Evolutionary conservation across 2,329 filamentous ascomycete species (phyloP).

Genomic region (Domatiomyces globalis): DNA sequence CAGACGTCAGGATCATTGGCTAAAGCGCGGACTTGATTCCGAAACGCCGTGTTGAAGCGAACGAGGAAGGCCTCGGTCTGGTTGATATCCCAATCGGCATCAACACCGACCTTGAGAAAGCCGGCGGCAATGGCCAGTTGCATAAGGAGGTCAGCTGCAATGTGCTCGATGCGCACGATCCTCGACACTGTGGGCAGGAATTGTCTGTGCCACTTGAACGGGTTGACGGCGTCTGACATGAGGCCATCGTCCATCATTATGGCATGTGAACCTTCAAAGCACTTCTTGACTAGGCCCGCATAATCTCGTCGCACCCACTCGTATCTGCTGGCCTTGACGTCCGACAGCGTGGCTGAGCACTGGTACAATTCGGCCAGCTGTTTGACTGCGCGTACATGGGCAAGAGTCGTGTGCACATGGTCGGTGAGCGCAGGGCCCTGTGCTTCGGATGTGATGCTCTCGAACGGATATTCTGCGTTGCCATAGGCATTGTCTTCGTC

Average conservation of each 20-base stretch:
- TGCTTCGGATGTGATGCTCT: slow-evolving; percentile 59
- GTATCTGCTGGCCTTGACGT: slow-evolving; percentile 37
- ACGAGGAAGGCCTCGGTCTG: slow-evolving; percentile 18
- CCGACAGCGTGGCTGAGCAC: slow-evolving; percentile 49
- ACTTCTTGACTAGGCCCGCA: slow-evolving; percentile 46
- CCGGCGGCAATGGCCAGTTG: slow-evolving; percentile 29
- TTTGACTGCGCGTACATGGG: slow-evolving; percentile 55
- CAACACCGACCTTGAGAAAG: slow-evolving; percentile 27
- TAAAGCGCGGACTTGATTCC: slow-evolving; percentile 39
- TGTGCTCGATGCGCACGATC: slow-evolving; percentile 62
- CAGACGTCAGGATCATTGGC: slow-evolving; percentile 54
- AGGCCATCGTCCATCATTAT: slow-evolving; percentile 70
- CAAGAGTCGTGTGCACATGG: slow-evolving; percentile 47
- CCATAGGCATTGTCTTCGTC: slow-evolving; percentile 20
- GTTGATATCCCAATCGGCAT: slow-evolving; percentile 25
- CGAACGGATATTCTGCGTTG: slow-evolving; percentile 31
- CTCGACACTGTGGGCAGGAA: slow-evolving; percentile 51
- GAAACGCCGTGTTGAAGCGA: slow-evolving; percentile 38
- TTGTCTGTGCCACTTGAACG: slow-evolving; percentile 50
- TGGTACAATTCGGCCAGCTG: slow-evolving; percentile 53
- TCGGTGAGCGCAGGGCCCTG: slow-evolving; percentile 48
- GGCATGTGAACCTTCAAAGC: slow-evolving; percentile 57
- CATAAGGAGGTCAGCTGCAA: slow-evolving; percentile 51
- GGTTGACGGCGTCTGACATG: slow-evolving; percentile 40
- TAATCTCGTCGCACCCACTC: slow-evolving; percentile 37